Evolutionary conservation across 2,329 filamentous ascomycete species (phyloP).

Genomic region (Stemphylium vesicarium): DNA sequence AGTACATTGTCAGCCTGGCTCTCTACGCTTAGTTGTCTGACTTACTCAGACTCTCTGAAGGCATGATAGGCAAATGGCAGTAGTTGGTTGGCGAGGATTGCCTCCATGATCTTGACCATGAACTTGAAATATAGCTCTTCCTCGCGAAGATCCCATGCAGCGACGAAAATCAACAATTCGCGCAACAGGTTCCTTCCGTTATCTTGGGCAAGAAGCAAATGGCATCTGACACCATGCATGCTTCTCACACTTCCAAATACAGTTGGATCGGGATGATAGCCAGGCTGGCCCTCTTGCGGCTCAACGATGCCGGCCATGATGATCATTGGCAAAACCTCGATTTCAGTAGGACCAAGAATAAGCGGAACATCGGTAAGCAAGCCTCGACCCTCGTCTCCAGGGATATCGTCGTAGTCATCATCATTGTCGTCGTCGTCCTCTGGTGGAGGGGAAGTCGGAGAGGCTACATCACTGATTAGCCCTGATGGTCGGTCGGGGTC

Average conservation of each 20-base stretch:
- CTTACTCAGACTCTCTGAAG: constrained; percentile 69
- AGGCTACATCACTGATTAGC: constrained; percentile 49
- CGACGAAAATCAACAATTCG: constrained; percentile 93
- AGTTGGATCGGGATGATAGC: constrained; percentile 55
- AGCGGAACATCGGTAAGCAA: constrained; percentile 92
- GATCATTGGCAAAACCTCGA: constrained; percentile 96
- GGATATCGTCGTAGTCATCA: constrained; percentile 77
- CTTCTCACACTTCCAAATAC: constrained; percentile 69
- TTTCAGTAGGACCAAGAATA: constrained; percentile 91
- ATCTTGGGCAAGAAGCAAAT: constrained; percentile 86
- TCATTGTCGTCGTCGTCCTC: constrained; percentile 71
- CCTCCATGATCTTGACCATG: constrained; percentile 93
- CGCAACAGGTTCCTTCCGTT: constrained; percentile 87
- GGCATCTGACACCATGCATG: constrained; percentile 87
- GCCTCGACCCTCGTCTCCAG: constrained; percentile 75
- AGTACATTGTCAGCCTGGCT: constrained; percentile 22
- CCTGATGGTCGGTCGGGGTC: constrained; percentile 51
- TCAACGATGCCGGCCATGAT: constrained; percentile 94
- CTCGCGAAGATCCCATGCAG: constrained; percentile 94
- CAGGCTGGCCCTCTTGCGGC: constrained; percentile 71
- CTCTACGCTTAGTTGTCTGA: neutral
- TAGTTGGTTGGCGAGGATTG: constrained; percentile 85
- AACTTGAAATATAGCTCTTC: constrained; percentile 95
- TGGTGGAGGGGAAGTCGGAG: constrained; percentile 48
- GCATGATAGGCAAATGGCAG: constrained; percentile 93